phyloP scores from a whole-genome alignment of 768 basidiomycete species.

The Boletus subcaerulescens region DNA sequence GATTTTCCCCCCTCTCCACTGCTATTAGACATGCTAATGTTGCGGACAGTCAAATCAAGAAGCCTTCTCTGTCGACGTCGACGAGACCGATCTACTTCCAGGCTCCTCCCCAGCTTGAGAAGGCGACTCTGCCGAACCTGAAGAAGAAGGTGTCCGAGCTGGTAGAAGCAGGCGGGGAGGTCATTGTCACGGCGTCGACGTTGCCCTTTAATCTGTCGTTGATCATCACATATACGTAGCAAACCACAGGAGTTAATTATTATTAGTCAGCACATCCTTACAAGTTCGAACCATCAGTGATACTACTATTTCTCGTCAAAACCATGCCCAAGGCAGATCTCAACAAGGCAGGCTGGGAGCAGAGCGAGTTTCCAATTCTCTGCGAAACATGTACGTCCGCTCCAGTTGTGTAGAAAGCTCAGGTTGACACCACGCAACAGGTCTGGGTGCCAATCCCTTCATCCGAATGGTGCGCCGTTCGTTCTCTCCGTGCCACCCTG shows the following conservation, averaged over 20 bases:
- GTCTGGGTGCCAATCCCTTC: constrained; percentile 88
- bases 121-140: constrained; percentile 87
- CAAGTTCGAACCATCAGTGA: not conserved
- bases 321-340: constrained; percentile 84
- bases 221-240: constrained; percentile 53
- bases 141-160: constrained; percentile 83
- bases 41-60: constrained; percentile 84
- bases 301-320: not conserved
- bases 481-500: not conserved
- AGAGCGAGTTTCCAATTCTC: constrained; percentile 89
- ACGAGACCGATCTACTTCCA: constrained; percentile 86
- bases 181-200: constrained; percentile 84
- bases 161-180: constrained; percentile 68
- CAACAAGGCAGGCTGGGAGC: constrained; percentile 94
- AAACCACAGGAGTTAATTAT: constrained; percentile 18
- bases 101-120: constrained; percentile 88
- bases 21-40: not conserved
- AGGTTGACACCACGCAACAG: constrained; percentile 36
- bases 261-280: constrained; percentile 26
- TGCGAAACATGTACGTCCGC: constrained; percentile 80
- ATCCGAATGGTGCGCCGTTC: constrained; percentile 76
- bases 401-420: not conserved
- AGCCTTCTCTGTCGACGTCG: constrained; percentile 82
- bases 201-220: constrained; percentile 85
- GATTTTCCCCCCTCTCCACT: constrained; percentile 1